Conservation (phyloP, 768 basidiomycete species). For the Hebeloma cylindrosporum region DNA sequence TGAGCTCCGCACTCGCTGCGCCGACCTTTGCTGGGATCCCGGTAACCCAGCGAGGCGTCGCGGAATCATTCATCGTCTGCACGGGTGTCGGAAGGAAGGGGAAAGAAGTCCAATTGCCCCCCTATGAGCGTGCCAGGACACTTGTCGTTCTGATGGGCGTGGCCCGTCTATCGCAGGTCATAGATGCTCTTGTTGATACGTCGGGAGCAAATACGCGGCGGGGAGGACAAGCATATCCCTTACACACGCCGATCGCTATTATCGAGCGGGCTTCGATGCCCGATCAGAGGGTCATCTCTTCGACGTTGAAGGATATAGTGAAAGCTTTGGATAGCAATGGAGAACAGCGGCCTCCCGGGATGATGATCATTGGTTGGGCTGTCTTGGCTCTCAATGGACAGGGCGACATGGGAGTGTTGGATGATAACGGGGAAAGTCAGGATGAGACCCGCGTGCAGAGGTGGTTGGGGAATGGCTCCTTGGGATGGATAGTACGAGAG, state of each 20-base stretch:
- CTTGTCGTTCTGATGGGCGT: constrained; percentile 94
- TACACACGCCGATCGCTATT: constrained; percentile 81
- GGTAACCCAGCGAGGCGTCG: constrained; percentile 92
- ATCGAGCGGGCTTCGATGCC: constrained; percentile 94
- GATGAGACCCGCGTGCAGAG: constrained; percentile 48
- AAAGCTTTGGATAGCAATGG: constrained; percentile 70
- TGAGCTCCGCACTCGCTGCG: constrained; percentile 86
- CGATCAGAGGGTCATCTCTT: constrained; percentile 83
- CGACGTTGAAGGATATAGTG: constrained; percentile 73
- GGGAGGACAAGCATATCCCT: constrained; percentile 62
- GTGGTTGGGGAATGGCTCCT: constrained; percentile 56
- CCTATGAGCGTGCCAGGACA: constrained; percentile 80
- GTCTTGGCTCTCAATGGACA: constrained; percentile 70
- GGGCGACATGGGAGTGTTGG: constrained; percentile 73
- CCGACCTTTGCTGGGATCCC: constrained; percentile 91
- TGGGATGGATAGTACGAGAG: constrained; percentile 63
- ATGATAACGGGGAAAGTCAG: constrained; percentile 42
- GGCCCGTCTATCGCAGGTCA: constrained; percentile 73
- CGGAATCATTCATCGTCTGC: constrained; percentile 86
- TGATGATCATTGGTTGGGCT: constrained; percentile 95
- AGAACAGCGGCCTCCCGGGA: constrained; percentile 91
- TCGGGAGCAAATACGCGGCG: constrained; percentile 22
- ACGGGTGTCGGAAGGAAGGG: constrained; percentile 92
- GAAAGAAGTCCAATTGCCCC: constrained; percentile 79
- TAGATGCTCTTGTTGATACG: constrained; percentile 52